Percentiles rank a stretch among this genome's conserved stretches.
Conservation (phyloP, 306 rosid genomes). For the Dalbergia oliveri region DNA sequence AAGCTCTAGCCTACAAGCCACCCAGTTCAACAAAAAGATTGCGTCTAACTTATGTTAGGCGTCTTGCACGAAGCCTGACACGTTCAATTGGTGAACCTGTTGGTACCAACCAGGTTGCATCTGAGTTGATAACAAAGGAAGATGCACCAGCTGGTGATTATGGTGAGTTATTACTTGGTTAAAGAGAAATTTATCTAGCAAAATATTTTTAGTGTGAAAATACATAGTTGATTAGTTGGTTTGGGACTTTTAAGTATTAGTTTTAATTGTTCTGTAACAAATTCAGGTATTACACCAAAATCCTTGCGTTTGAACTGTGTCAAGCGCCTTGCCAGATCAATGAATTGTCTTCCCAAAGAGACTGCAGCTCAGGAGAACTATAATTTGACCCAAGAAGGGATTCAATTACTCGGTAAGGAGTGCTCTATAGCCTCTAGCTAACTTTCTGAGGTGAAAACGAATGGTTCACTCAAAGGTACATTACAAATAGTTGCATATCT, state of each 20-base stretch:
- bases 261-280: constrained; percentile 8
- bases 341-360: constrained; percentile 42
- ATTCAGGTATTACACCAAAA: constrained; percentile 51
- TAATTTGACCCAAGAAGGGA: constrained; percentile 38
- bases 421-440: constrained; percentile 37
- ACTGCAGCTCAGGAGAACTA: constrained; percentile 32
- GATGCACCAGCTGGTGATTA: constrained; percentile 33
- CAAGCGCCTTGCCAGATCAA: constrained; percentile 68
- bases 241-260: background rate
- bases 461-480: constrained; percentile 39
- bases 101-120: constrained; percentile 36
- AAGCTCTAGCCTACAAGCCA: constrained; percentile 49
- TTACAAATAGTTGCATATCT: constrained; percentile 8
- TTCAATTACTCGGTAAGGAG: constrained; percentile 32
- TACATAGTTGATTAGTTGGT: background rate
- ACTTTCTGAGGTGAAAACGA: constrained; percentile 37
- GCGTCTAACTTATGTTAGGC: constrained; percentile 66
- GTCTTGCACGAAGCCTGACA: constrained; percentile 60
- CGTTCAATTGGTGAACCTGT: constrained; percentile 39
- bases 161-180: constrained; percentile 51
- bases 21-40: constrained; percentile 37
- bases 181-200: constrained; percentile 1
- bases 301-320: constrained; percentile 67
- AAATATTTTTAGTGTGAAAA: background rate
- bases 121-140: constrained; percentile 47